Base-by-base conservation (phyloP, 1,139 yeast genomes). In the Geotrichum macrosporum region DNA sequence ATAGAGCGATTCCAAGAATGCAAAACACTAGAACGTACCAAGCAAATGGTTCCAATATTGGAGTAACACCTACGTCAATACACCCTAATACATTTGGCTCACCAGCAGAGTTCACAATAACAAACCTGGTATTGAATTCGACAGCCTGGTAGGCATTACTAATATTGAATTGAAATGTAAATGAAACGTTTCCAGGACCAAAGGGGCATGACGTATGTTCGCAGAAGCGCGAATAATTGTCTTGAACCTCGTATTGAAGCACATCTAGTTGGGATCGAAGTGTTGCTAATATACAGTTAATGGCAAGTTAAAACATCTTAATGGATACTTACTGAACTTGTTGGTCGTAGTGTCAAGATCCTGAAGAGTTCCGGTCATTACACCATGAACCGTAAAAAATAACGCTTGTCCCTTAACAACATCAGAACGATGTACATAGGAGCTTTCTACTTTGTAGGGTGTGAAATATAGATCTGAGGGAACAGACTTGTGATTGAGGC, bases 61-160 rank as follows among this genome's bases (percentile, higher is more conserved):
- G 82, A 0, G 84, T 77, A 3, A 76, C 71, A 54, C 71, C 72
- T 2, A 75, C 63, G 19, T 62, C 57, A 29, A 72, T 63, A 54
- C 85, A 81, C 1, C 77, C 79, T 4, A 78, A 58, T 1, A 74
- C 57, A 2, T 55, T 43, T 3, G 74, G 63, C 12, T 57, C 55
- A 1, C 58, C 63, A 44, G 64, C 65, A 50, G 76, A 71, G 41
- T 73, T 66, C 27, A 63, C 51, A 18, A 64, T 55, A 39, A 52
- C 52, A 40, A 63, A 59, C 18, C 55, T 54, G 6, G 67, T 57
- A 27, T 57, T 59, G 37, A 64, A 51, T 9, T 65, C 54, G 5
- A 62, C 61, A 5, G 63, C 57, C 38, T 60, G 61, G 41, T 58
- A 57, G 6, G 60, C 51, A 15, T 52, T 44, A 18, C 55, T 46